These are phyloP conservation scores for Inga laurina DNA, from an alignment of 306 rosid species.

Conservation along the genomic window DNA sequence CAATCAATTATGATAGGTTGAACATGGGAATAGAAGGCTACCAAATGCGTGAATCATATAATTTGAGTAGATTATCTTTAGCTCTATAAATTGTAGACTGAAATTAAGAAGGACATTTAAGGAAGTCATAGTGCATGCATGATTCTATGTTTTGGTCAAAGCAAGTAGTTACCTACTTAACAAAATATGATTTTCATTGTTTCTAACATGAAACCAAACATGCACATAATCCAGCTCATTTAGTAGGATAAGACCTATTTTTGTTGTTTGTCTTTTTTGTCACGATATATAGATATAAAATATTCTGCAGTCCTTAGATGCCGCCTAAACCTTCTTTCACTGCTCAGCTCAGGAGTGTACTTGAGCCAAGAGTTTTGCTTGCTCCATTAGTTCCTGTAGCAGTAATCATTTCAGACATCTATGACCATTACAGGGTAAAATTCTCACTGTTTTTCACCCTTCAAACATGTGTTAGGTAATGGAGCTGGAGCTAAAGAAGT, in stretches of 20 bases:
- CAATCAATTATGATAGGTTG: neutral
- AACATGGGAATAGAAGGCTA: neutral
- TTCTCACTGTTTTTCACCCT: constrained; percentile 2
- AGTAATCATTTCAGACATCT: neutral
- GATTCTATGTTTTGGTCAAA: neutral
- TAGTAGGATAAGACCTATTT: neutral
- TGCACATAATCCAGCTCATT: neutral
- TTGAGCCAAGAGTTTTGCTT: neutral
- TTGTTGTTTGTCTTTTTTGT: neutral
- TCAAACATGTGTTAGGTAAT: constrained; percentile 52
- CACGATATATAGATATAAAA: neutral
- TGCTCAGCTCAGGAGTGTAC: constrained; percentile 2
- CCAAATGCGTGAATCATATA: neutral
- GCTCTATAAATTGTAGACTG: neutral
- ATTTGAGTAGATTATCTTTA: too few species aligned
- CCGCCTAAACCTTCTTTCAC: constrained; percentile 6
- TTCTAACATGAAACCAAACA: neutral
- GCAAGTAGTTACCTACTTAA: neutral
- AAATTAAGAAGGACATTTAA: neutral
- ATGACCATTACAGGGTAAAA: neutral
- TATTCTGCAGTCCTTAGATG: constrained; percentile 15
- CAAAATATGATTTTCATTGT: neutral
- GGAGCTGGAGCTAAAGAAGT: constrained; percentile 85
- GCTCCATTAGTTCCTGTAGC: constrained; percentile 17
- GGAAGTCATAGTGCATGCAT: neutral